Conservation (phyloP, 2,329 filamentous ascomycete species). For the Emergomyces africanus region DNA sequence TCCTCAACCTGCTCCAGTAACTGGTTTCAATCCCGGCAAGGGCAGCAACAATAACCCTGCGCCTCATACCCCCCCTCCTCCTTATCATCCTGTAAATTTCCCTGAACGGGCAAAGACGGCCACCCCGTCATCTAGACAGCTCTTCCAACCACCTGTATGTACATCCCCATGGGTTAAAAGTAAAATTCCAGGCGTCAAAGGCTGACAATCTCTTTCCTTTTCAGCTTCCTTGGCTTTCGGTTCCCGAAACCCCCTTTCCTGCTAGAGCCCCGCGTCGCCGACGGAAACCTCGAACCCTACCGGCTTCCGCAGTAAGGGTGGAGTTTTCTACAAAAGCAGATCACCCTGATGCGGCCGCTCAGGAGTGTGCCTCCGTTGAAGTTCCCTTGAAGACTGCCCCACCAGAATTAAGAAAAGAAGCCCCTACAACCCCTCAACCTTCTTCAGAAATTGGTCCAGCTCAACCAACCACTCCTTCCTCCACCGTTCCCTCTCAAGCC, state of each 20-base stretch:
- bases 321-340: conserved; percentile 39
- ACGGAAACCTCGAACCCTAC: conserved; percentile 27
- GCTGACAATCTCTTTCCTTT: conserved; percentile 1
- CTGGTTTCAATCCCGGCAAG: conserved; percentile 9
- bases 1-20: conserved; percentile 14
- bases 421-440: conserved; percentile 45
- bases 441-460: conserved; percentile 45
- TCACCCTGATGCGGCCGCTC: conserved; percentile 10
- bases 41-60: conserved; percentile 18
- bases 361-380: conserved; percentile 11
- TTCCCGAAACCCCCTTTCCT: conserved; percentile 42
- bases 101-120: conserved; percentile 13
- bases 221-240: conserved; percentile 49
- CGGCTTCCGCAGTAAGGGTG: conserved; percentile 23
- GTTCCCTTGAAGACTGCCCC: conserved; percentile 14
- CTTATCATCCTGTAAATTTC: conserved; percentile 12
- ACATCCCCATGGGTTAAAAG: conserved; percentile 19
- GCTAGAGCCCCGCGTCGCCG: conserved; percentile 36
- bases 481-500: conserved; percentile 29
- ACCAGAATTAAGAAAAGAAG: conserved; percentile 40
- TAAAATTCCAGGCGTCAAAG: not conserved
- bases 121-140: conserved; percentile 10
- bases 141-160: conserved; percentile 13
- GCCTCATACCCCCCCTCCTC: conserved; percentile 15
- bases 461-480: conserved; percentile 44